Evolutionary conservation across 2,329 filamentous ascomycete species (phyloP).

Genomic region (Lizonia empirigonia): DNA sequence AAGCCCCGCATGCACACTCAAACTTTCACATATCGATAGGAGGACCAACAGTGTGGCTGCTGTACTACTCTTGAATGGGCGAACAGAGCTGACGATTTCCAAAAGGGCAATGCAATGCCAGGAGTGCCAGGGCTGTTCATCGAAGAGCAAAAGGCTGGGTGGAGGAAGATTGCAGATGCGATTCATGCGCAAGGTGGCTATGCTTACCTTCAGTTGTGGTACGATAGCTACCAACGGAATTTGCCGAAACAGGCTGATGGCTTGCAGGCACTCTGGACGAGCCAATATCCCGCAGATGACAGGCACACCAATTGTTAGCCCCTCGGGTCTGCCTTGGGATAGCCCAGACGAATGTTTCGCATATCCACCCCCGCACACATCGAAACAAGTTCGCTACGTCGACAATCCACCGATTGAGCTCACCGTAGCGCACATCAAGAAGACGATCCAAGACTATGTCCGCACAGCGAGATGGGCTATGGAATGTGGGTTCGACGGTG

Average conservation of each 20-base stretch:
- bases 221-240: background rate
- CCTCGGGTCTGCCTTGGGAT: conserved; percentile 55
- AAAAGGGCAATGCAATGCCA: conserved; percentile 43
- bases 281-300: conserved; percentile 49
- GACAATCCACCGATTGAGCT: conserved; percentile 42
- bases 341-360: conserved; percentile 47
- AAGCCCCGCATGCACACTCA: background rate
- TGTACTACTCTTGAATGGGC: no score
- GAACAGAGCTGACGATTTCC: background rate
- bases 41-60: background rate
- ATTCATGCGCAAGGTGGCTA: conserved; percentile 56
- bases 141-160: conserved; percentile 52
- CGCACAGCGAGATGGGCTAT: conserved; percentile 59
- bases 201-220: conserved; percentile 52
- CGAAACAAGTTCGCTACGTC: conserved; percentile 41
- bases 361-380: conserved; percentile 36
- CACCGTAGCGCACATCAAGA: conserved; percentile 54
- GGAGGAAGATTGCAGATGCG: conserved; percentile 55
- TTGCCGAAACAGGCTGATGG: background rate
- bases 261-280: conserved; percentile 50
- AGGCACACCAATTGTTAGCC: conserved; percentile 46
- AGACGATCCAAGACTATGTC: conserved; percentile 51
- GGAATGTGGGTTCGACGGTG: conserved; percentile 60
- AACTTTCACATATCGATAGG: background rate
- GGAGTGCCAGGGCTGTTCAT: conserved; percentile 37